These are phyloP conservation scores for Pichia inconspicua DNA, from an alignment of 1,139 yeast species.

Conservation along the genomic window DNA sequence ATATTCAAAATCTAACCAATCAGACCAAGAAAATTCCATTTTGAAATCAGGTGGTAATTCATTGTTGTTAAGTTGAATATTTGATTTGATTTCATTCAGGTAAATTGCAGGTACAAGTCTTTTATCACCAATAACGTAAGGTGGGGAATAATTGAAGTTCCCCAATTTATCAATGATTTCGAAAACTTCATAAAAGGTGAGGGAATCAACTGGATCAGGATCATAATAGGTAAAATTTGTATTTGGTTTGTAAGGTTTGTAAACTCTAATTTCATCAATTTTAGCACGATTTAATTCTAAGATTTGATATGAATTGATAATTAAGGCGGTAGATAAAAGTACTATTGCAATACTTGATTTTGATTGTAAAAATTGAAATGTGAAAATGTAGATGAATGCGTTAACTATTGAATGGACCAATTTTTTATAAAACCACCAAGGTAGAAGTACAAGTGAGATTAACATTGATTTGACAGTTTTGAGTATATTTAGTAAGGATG, in stretches of 20 bases:
- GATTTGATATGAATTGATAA: not conserved
- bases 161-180: not conserved
- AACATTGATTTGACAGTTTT: not conserved
- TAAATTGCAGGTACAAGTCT: slow-evolving; percentile 7
- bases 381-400: not conserved
- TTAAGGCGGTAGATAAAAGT: not conserved
- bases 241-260: not conserved
- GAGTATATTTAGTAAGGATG: not conserved
- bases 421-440: not conserved
- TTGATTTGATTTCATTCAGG: not conserved
- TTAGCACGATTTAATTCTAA: not conserved
- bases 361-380: not conserved
- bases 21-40: slow-evolving; percentile 23
- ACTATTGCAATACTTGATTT: not conserved
- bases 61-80: not conserved
- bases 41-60: slow-evolving; percentile 6
- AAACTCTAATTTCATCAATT: not conserved
- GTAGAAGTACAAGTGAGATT: not conserved
- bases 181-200: not conserved
- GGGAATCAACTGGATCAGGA: not conserved
- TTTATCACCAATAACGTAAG: not conserved
- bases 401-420: not conserved
- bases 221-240: not conserved
- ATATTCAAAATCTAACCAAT: slow-evolving; percentile 24
- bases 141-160: not conserved